Evolutionary conservation across 1,284 basidiomycete genomes (phyloP).

Genomic region (Papiliotrema flavescens): DNA sequence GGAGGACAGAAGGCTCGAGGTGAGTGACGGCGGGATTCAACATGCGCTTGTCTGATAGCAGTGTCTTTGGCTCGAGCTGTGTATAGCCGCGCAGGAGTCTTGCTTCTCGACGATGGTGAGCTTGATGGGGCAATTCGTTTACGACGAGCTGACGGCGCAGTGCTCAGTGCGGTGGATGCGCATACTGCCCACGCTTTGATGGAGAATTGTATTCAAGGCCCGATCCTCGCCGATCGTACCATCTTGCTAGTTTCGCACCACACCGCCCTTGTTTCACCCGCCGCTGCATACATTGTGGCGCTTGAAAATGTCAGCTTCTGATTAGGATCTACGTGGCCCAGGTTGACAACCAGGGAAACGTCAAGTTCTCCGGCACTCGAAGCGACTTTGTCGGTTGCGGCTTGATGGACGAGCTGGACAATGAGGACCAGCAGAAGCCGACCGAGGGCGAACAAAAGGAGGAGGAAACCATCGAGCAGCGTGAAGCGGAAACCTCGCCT

Average conservation of each 20-base stretch:
- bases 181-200: slow-evolving; percentile 84
- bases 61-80: slow-evolving; percentile 85
- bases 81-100: slow-evolving; percentile 80
- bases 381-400: slow-evolving; percentile 64
- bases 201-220: slow-evolving; percentile 75
- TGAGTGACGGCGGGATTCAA: slow-evolving; percentile 32
- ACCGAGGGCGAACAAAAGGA: slow-evolving; percentile 50
- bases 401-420: slow-evolving; percentile 64
- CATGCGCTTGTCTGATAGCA: slow-evolving; percentile 28
- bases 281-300: slow-evolving; percentile 54
- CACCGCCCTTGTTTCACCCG: slow-evolving; percentile 43
- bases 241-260: slow-evolving; percentile 87
- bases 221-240: slow-evolving; percentile 74
- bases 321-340: neutral
- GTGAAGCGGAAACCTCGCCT: slow-evolving; percentile 2
- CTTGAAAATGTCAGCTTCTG: slow-evolving; percentile 64
- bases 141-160: slow-evolving; percentile 15
- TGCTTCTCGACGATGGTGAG: slow-evolving; percentile 82
- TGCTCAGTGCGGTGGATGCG: slow-evolving; percentile 60
- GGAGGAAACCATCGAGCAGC: slow-evolving; percentile 47
- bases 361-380: slow-evolving; percentile 67
- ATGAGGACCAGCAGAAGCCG: slow-evolving; percentile 52
- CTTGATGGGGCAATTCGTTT: slow-evolving; percentile 13
- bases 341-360: slow-evolving; percentile 53
- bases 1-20: slow-evolving; percentile 94